These are phyloP conservation scores for Malassezia equina DNA, from an alignment of 1,284 basidiomycete genomes.

Conservation along the genomic window DNA sequence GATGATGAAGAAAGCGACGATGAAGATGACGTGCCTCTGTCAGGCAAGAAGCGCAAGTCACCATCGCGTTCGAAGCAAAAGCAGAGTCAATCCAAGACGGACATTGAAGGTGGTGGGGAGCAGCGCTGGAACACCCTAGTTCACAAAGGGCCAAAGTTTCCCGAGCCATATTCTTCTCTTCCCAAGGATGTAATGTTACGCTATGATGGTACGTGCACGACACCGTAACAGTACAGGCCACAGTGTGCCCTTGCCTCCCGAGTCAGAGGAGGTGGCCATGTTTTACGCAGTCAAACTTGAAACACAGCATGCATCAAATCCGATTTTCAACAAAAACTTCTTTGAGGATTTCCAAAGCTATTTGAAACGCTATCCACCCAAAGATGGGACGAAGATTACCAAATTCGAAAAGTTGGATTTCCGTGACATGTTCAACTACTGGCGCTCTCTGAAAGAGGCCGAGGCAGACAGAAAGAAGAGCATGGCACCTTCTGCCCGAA, in stretches of 20 bases:
- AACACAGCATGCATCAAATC: constrained; percentile 82
- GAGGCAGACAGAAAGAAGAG: constrained; percentile 89
- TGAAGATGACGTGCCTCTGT: constrained; percentile 15
- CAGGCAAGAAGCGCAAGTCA: constrained; percentile 18
- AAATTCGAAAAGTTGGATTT: constrained; percentile 82
- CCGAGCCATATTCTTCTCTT: constrained; percentile 79
- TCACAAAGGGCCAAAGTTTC: constrained; percentile 90
- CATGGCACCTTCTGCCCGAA: constrained; percentile 54
- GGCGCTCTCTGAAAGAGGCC: constrained; percentile 56
- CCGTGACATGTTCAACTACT: constrained; percentile 83
- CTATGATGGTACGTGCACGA: constrained; percentile 65
- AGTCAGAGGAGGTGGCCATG: constrained; percentile 89
- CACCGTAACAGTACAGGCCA: constrained; percentile 55
- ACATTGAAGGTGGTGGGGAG: constrained; percentile 36
- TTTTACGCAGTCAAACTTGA: constrained; percentile 91
- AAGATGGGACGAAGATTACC: constrained; percentile 64
- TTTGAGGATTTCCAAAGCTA: constrained; percentile 79
- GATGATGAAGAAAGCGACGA: constrained; percentile 17
- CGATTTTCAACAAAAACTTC: constrained; percentile 86
- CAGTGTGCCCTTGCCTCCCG: constrained; percentile 66
- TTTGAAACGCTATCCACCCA: constrained; percentile 68
- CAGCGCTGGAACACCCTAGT: constrained; percentile 79
- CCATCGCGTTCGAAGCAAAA: constrained; percentile 5
- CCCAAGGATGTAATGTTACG: constrained; percentile 83
- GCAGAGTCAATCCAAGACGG: constrained; percentile 20